These are phyloP conservation scores for Wickerhamomyces chambardii DNA, from an alignment of 805 yeast genomes.

Conservation along the genomic window DNA sequence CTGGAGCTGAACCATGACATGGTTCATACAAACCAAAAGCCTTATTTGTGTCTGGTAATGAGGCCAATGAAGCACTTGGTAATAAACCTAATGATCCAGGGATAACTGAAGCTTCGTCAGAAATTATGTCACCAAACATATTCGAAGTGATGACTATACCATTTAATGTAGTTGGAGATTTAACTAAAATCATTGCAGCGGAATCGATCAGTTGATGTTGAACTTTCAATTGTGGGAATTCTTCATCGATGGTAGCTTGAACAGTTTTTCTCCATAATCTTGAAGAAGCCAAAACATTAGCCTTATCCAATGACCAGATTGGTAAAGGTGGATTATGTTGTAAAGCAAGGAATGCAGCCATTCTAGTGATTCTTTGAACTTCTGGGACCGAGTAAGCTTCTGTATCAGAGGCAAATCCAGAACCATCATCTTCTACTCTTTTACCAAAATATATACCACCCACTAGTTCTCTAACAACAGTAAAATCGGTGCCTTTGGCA, in stretches of 20 bases:
- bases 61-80: conserved; percentile 91
- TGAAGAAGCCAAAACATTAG: conserved; percentile 93
- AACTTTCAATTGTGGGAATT: conserved; percentile 81
- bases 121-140: conserved; percentile 97
- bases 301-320: conserved; percentile 94
- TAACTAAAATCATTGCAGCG: conserved; percentile 96
- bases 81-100: conserved; percentile 96
- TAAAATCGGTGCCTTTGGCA: conserved; percentile 86
- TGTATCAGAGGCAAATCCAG: conserved; percentile 86
- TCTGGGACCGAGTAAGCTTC: conserved; percentile 89
- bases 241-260: conserved; percentile 71
- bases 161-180: conserved; percentile 83
- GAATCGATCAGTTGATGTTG: conserved; percentile 97
- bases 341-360: conserved; percentile 96
- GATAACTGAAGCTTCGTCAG: conserved; percentile 96
- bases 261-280: conserved; percentile 96
- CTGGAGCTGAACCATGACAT: conserved; percentile 98
- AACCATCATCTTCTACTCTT: conserved; percentile 84
- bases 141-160: conserved; percentile 90
- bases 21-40: conserved; percentile 98
- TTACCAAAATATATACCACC: conserved; percentile 99
- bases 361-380: conserved; percentile 91
- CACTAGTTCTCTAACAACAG: conserved; percentile 91
- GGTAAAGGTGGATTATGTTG: conserved; percentile 93
- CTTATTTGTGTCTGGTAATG: conserved; percentile 89